Evolutionary conservation across 1,284 basidiomycete genomes (phyloP), one percentile per base, ranked within the genome.

Genomic region (Trichosporon asahii): DNA sequence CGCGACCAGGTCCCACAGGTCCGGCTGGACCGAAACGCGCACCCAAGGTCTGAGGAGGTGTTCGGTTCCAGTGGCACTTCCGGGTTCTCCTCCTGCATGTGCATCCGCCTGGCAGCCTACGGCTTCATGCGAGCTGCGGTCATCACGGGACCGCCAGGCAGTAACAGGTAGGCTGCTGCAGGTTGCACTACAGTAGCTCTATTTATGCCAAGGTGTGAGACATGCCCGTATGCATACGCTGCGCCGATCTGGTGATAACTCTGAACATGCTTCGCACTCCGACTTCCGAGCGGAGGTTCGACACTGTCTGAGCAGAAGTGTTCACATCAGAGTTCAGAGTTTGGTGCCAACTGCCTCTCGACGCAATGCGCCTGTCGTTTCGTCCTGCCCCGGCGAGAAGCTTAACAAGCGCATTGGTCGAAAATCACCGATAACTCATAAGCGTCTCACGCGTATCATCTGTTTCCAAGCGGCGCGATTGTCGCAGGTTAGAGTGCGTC

Each of bases 391-490:
- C 18, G 18, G 40, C 40, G 40, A 44, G 40, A 53, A 53, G 49
- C 49, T 53, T 44, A 44, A 44, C 49, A 53, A 12, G 49, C 49
- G 49, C 23, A 53, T 53, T 53, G 49, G 49, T 12, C 21, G 21
- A 53, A 53, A 53, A 11, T 53, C 49, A 14, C 49, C 49, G 49
- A 53, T 29, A 12, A n/a, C n/a, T n/a, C 18, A 18, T 12, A 3
- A 18, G 40, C 40, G 40, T 44, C 40, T 44, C 55, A 60, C 14
- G 55, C 29, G 55, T 31, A 60, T 60, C n/a, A 53, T 61, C 29
- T 29, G 57, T 61, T 61, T 61, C 57, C 57, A 61, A 61, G 57
- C 57, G 57, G 57, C 15, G 57, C 29, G 29, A n/a, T 33, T 61
- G 57, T 61, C 57, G 11, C 57, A 61, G 57, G 29, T 31, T 61